Base-by-base conservation (phyloP, 805 yeast species). In the Candida lessepsii region DNA sequence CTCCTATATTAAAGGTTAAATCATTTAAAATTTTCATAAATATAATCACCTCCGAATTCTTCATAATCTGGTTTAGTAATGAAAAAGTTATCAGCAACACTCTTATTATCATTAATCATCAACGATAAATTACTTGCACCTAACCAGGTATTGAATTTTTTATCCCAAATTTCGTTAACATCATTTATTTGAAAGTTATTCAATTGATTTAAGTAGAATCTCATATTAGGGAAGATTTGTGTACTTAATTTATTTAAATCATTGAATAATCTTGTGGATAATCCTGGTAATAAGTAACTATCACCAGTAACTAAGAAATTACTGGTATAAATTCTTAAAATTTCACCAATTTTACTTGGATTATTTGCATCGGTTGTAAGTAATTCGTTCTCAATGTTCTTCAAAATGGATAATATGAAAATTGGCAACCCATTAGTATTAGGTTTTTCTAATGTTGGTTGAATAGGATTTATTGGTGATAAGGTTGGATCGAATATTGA, bases 71-170 rank as follows among this genome's bases (percentile, higher is more conserved):
- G 73, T 53, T 75, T 80, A 29, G 82, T 71, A 25, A 82, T 66
- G 63, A 81, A 82, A 66, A 76, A 67, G 49, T 65, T 66, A 46
- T 70, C 73, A 39, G 73, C 75, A 36, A 67, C 61, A 40, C 56
- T 54, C 28, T 44, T 47, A 26, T 50, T 52, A 27, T 71, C 80
- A 42, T 79, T 81, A 35, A 82, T 76, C 69, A 79, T 71, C 31
- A 76, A 72, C 10, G 84, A 80, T 49, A 83, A 69, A 46, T 80
- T 80, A 41, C 81, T 75, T 1, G 88, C 87, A n/a, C 89, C 89
- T 21, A 81, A 62, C 89, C 89, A 82, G 17, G 75, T 68, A 36
- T 82, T 77, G 47, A 70, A 75, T 46, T 71, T 76, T 46, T 81
- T 71, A 45, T 83, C 88, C 52, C 71, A 66, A 13, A 54, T 49